A percentile compares a stretch with the other conserved stretches of the same genome.
phyloP scores from a whole-genome alignment of 352 stramenopile species.

The Poterioochromonas sp. region DNA sequence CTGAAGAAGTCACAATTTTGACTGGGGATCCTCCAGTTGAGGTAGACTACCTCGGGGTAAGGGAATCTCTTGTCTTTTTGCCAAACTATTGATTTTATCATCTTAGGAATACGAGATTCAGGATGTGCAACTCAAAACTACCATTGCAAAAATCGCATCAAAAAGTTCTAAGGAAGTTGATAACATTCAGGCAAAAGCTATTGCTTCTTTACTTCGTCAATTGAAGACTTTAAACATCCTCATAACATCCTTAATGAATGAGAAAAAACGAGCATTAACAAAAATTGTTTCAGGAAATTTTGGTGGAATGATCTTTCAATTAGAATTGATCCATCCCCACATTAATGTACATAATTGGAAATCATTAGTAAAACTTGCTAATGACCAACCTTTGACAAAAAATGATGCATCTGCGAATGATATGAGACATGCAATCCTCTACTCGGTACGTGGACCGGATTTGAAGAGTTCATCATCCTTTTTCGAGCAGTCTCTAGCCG shows the following conservation, averaged over 20 bases:
- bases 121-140: not conserved
- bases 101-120: not conserved
- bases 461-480: slow-evolving; percentile 9
- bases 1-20: not conserved
- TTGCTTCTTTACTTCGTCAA: too few species aligned
- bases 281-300: not conserved
- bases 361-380: not conserved
- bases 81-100: too few species aligned
- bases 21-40: not conserved
- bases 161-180: not conserved
- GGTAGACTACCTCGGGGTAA: not conserved
- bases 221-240: not conserved
- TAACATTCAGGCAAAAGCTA: too few species aligned
- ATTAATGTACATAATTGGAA: not conserved
- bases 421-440: not conserved
- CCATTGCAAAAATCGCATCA: not conserved
- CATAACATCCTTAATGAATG: not conserved
- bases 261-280: not conserved
- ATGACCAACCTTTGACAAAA: not conserved
- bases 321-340: not conserved
- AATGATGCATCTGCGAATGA: not conserved
- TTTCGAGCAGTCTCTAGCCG: not conserved
- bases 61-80: not conserved
- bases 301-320: not conserved
- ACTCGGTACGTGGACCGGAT: not conserved